Base-by-base conservation (phyloP, 2,329 filamentous ascomycete species). In the Ascochyta koolunga region DNA sequence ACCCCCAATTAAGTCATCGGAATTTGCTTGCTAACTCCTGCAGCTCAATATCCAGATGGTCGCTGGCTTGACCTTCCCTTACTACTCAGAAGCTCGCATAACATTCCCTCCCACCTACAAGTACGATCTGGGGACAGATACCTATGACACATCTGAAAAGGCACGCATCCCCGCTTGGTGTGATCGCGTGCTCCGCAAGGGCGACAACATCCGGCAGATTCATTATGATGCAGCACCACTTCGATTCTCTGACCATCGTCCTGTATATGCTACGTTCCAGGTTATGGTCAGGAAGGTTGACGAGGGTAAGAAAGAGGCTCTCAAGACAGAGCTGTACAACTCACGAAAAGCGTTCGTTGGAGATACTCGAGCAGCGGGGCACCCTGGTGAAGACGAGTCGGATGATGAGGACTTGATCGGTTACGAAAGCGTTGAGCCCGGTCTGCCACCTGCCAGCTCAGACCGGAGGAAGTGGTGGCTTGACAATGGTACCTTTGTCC, bases 41-140 rank as follows among this genome's bases (percentile, higher is more conserved):
- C 59, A 90, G 86, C 83, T 99, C 51, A 97, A 98, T 71, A 79
- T 98, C 8, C 93, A 98, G 80, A 99, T 98, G 95, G 88, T 96
- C 43, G 90, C 91, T 48, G 95, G 93, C 0, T 82, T 92, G 38
- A 88, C 90, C 0, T 99, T 99, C 66, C 90, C 87, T 1, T 96
- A 89, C 71, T 99, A 98, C 74, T 93, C 91, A 0, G 95, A 99
- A 76, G 89, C 90, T 5, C 85, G 85, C 49, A 96, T 98, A 61
- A 89, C 82, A 1, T 99, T 99, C 71, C 82, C 89, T 67, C 95
- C 95, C 0, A 99, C 95, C 0, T 99, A 99, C 79, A 96, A 96
- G 75, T 99, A 91, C 70, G 91, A 99, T 71, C 81, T 96, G 57
- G 92, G 91, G 25, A 90, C 86, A 3, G 92, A 98, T 72, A 83